These are phyloP conservation scores for Ostreobium quekettii DNA, from an alignment of 139 green algal genomes.

Conservation along the genomic window DNA sequence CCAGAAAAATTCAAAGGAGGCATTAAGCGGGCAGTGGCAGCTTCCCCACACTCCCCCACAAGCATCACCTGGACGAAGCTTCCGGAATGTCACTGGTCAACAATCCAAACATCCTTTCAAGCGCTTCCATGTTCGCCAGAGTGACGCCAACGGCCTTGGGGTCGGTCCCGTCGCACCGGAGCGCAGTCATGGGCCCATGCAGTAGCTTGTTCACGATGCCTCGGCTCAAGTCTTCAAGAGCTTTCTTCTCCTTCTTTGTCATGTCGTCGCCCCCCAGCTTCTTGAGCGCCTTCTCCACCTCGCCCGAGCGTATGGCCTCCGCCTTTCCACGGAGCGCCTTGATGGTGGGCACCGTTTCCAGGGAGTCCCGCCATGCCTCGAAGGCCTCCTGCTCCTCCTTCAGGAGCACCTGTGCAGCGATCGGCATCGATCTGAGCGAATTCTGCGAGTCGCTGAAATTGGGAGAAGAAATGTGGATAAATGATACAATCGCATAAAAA, in stretches of 20 bases:
- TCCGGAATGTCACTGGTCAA: constrained; percentile 19
- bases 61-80: not conserved
- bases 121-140: constrained; percentile 94
- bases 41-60: too few species aligned
- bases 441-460: too few species aligned
- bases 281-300: constrained; percentile 89
- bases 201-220: constrained; percentile 99
- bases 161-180: constrained; percentile 87
- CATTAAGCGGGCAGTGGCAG: too few species aligned
- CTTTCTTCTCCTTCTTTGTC: constrained; percentile 92
- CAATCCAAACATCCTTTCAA: constrained; percentile 98
- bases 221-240: constrained; percentile 88
- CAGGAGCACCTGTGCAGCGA: constrained; percentile 22
- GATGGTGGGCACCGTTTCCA: constrained; percentile 99
- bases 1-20: too few species aligned
- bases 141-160: constrained; percentile 77
- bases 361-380: constrained; percentile 92
- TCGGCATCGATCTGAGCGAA: too few species aligned
- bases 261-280: constrained; percentile 78
- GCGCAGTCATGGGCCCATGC: constrained; percentile 95
- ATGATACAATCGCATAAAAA: too few species aligned
- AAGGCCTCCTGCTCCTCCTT: constrained; percentile 77
- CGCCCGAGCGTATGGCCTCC: constrained; percentile 74
- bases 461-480: too few species aligned
- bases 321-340: constrained; percentile 92